A percentile compares a stretch with the other conserved stretches of the same genome.
Conservation (phyloP, 805 yeast genomes). For the Yamadazyma endophytica region DNA sequence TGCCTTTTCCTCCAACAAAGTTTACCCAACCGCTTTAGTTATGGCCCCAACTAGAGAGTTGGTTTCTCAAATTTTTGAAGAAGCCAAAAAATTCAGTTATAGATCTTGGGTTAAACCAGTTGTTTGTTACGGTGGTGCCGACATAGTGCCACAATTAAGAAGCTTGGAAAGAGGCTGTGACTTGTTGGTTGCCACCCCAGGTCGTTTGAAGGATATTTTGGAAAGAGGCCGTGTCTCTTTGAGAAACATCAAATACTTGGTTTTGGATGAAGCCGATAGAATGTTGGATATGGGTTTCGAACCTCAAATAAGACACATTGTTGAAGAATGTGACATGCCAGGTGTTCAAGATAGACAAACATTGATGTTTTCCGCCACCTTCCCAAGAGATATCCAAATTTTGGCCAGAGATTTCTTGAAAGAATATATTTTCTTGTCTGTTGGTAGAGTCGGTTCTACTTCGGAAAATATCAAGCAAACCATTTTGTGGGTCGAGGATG, state of each 20-base stretch:
- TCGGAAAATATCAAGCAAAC: conserved; percentile 97
- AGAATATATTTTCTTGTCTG: conserved; percentile 92
- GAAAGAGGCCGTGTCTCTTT: conserved; percentile 94
- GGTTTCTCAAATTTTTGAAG: conserved; percentile 94
- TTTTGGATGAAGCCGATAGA: conserved; percentile 98
- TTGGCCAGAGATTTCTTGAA: conserved; percentile 96
- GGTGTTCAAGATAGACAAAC: conserved; percentile 88
- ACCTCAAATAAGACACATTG: conserved; percentile 98
- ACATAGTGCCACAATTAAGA: conserved; percentile 80
- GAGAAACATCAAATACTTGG: conserved; percentile 86
- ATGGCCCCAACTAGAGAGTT: conserved; percentile 99
- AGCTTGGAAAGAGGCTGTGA: conserved; percentile 93
- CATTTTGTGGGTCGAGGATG: conserved; percentile 86
- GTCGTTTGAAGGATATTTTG: conserved; percentile 93
- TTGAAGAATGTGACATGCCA: conserved; percentile 98
- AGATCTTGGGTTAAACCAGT: conserved; percentile 98
- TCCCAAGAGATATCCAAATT: conserved; percentile 96
- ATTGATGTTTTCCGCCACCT: conserved; percentile 97
- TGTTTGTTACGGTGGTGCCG: conserved; percentile 99
- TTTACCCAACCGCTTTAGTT: conserved; percentile 89
- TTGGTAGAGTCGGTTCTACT: conserved; percentile 99
- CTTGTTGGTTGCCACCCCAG: conserved; percentile 96
- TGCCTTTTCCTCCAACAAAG: conserved; percentile 66
- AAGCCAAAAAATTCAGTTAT: conserved; percentile 91
- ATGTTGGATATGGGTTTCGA: conserved; percentile 99